These are phyloP conservation scores for Gossypium stocksii DNA, from an alignment of 345 rosid genomes.

Conservation along the genomic window DNA sequence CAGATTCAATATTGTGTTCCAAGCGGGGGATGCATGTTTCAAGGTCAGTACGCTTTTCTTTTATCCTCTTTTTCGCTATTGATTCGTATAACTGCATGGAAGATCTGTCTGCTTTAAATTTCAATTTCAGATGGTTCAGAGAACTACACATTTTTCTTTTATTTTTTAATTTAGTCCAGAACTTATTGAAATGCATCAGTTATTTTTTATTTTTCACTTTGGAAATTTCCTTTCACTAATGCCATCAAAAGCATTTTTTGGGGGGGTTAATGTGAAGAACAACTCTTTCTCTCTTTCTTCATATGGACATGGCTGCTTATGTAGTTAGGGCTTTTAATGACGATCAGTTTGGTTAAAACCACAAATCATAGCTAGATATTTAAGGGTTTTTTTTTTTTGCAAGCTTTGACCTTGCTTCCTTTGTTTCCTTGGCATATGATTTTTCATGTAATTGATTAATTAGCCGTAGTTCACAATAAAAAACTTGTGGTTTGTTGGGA, in stretches of 20 bases:
- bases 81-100: neutral
- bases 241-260: neutral
- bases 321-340: slow-evolving; percentile 3
- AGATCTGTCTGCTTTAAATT: neutral
- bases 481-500: neutral
- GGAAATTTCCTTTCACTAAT: slow-evolving; percentile 16
- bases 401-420: neutral
- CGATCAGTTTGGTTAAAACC: slow-evolving; percentile 5
- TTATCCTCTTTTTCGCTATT: neutral
- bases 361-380: slow-evolving; percentile 20
- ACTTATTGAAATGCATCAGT: slow-evolving; percentile 6
- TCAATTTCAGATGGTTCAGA: neutral
- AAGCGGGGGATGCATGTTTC: neutral
- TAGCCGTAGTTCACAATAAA: neutral
- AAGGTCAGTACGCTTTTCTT: neutral
- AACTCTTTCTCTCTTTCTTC: neutral
- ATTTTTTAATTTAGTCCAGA: neutral
- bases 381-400: neutral
- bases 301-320: neutral
- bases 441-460: neutral
- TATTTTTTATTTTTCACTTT: slow-evolving; percentile 8
- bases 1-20: neutral
- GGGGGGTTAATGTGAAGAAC: neutral
- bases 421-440: neutral
- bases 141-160: neutral